A percentile compares a stretch with the other conserved stretches of the same genome.
These are phyloP conservation scores for Hypomyces perniciosus DNA, from an alignment of 2,329 filamentous ascomycete species.

Conservation along the genomic window DNA sequence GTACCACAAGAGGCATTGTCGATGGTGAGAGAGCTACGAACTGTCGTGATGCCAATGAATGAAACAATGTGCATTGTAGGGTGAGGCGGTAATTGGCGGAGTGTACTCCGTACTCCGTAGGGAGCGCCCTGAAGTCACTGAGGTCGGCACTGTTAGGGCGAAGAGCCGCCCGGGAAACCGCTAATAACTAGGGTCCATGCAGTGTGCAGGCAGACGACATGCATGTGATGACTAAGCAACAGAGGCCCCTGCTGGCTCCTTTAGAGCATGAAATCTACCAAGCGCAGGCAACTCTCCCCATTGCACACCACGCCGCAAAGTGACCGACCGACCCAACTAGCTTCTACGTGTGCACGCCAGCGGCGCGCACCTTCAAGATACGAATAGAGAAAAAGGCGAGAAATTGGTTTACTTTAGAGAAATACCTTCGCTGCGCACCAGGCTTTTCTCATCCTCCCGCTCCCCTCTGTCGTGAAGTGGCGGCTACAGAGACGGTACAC, in stretches of 20 bases:
- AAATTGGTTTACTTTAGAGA: neutral
- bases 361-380: constrained; percentile 9
- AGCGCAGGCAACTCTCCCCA: constrained; percentile 32
- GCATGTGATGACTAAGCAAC: constrained; percentile 9
- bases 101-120: too few species aligned
- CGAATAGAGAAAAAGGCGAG: neutral
- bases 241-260: neutral
- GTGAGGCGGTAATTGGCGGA: too few species aligned
- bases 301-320: constrained; percentile 29
- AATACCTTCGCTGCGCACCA: neutral
- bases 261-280: constrained; percentile 26
- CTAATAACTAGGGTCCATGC: neutral
- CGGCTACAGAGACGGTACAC: constrained; percentile 4
- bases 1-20: too few species aligned
- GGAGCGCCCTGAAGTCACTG: neutral
- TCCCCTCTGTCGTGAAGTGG: constrained; percentile 1
- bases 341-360: constrained; percentile 10
- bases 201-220: neutral
- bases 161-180: too few species aligned
- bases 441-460: neutral
- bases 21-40: too few species aligned
- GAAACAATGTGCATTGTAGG: too few species aligned
- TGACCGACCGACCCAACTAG: constrained; percentile 17
- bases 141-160: neutral
- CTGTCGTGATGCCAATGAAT: too few species aligned